Percentiles rank a stretch among this genome's conserved stretches.
Conservation (phyloP, 768 basidiomycete species). For the Serendipita vermifera region DNA sequence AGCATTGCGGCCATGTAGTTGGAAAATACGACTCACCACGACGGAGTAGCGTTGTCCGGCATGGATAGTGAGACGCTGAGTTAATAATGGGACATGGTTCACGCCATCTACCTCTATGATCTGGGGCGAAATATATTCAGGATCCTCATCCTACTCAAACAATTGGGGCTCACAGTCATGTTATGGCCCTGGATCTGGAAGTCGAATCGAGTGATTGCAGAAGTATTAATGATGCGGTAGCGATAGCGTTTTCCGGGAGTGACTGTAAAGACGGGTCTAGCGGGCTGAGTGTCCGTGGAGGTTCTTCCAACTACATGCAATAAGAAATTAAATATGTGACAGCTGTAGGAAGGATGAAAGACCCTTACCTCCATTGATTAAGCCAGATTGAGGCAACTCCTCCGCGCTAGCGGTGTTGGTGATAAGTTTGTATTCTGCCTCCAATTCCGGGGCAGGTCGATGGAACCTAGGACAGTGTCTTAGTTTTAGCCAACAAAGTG, state of each 20-base stretch:
- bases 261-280: not conserved
- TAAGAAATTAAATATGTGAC: too few species aligned
- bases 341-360: not conserved
- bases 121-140: too few species aligned
- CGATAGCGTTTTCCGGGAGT: constrained; percentile 21
- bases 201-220: constrained; percentile 19
- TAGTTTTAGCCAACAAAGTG: too few species aligned
- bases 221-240: constrained; percentile 28
- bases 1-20: too few species aligned
- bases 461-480: too few species aligned
- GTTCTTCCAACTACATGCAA: constrained; percentile 12
- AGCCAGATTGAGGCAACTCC: constrained; percentile 9
- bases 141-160: too few species aligned
- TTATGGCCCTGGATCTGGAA: constrained; percentile 37
- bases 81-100: constrained; percentile 27
- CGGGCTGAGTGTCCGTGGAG: constrained; percentile 14
- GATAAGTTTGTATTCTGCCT: constrained; percentile 15
- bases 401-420: not conserved
- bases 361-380: constrained; percentile 8
- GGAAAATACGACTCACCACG: constrained; percentile 21
- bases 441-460: constrained; percentile 21
- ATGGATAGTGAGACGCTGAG: constrained; percentile 34
- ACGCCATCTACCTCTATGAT: constrained; percentile 37
- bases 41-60: constrained; percentile 43
- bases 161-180: too few species aligned